Evolutionary conservation across 1,139 yeast species (phyloP), one percentile per base, ranked within the genome.

Genomic region (Pichia sp.): DNA sequence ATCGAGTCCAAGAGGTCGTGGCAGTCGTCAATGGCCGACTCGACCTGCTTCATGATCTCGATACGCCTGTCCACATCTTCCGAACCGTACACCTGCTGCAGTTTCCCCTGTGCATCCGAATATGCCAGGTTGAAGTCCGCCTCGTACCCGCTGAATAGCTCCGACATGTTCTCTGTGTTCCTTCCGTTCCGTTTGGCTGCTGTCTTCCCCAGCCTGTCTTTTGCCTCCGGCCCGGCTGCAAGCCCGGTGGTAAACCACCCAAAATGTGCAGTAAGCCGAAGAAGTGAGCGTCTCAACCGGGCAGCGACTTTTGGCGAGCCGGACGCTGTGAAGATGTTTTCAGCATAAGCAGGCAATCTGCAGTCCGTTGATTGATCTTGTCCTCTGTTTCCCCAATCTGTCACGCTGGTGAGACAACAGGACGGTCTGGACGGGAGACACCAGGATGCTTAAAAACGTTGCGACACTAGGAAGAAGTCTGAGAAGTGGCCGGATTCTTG

Each of bases 1-100:
- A 90, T 82, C 63, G 90, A 95, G 65, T 88, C 95, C 49, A 87
- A 74, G 63, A 87, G 77, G 67, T 89, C 96, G 54, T 83, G 78
- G 38, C 90, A 87, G 66, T 89, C 95, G 63, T 87, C 95, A 29
- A 85, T 76, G 32, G 88, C 81, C 46, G 80, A 75, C 65, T 87
- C 92, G 8, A 84, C 79, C 4, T 85, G 81, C 59, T 79, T 76
- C 69, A 83, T 73, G 15, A 81, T 74, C 29, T 71, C 73, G 49
- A 76, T 75, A 54, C 88, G 75, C 23, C 56, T 76, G 80, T 62
- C 74, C 76, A 85, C 81, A 50, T 84, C 80, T 49, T 74, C 74
- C 8, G 77, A 72, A 1, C 79, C 75, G 11, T 79, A 71, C n/a
- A 82, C 76, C 60, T 82, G 83, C 8, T 81, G 76, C 45, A 87